These are phyloP conservation scores for Jamesozyma hellenica DNA, from an alignment of 805 yeast species.

Conservation along the genomic window DNA sequence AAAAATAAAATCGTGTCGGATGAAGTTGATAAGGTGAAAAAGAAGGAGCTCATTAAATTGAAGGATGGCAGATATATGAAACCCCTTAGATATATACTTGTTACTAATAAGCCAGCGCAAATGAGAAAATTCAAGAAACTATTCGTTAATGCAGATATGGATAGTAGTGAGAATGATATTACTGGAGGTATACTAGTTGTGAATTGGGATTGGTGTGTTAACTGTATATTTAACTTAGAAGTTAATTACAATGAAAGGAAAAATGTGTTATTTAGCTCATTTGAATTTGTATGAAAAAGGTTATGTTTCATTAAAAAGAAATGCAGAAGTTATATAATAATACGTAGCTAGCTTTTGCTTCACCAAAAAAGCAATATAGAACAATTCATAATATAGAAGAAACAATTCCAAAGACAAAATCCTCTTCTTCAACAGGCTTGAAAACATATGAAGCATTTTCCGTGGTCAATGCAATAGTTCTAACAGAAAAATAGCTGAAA, in stretches of 20 bases:
- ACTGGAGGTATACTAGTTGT: constrained; percentile 15
- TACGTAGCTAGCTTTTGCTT: no score
- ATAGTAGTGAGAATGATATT: background rate
- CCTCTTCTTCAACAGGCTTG: background rate
- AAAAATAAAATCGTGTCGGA: background rate
- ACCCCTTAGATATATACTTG: constrained; percentile 41
- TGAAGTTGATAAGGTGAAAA: background rate
- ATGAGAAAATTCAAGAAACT: constrained; percentile 19
- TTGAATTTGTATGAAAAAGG: background rate
- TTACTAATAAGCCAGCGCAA: constrained; percentile 22
- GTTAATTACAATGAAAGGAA: constrained; percentile 5
- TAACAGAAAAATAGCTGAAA: no score
- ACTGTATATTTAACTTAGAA: constrained; percentile 21
- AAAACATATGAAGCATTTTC: no score
- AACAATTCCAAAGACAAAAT: background rate
- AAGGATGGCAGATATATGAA: background rate
- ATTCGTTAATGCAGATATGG: background rate
- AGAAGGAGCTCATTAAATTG: background rate
- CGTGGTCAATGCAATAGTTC: no score
- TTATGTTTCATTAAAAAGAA: no score
- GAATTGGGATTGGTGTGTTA: constrained; percentile 30
- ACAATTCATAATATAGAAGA: background rate
- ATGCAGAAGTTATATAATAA: background rate
- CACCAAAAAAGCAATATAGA: no score
- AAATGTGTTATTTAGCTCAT: constrained; percentile 4